Conservation (phyloP, 176 grass and related monocot genomes). For the Aegilops bicornis region DNA sequence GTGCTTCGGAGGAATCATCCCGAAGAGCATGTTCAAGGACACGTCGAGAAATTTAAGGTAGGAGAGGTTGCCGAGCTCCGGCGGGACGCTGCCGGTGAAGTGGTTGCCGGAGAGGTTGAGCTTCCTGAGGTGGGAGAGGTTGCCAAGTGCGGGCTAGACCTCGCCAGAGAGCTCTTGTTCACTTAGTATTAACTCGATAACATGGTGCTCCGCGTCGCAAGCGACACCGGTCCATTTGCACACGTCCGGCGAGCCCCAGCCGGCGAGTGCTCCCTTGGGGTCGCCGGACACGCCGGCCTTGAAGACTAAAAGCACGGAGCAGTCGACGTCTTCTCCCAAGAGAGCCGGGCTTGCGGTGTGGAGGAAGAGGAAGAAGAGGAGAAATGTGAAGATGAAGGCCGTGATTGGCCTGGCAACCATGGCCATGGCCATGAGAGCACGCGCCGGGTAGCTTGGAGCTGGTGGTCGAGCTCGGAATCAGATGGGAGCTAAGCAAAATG, state of each 20-base stretch:
- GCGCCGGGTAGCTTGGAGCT: too few relatives aligned
- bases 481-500: too few relatives aligned
- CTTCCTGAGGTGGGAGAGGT: conserved; percentile 62
- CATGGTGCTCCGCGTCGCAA: conserved; percentile 40
- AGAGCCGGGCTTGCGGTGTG: neutral
- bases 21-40: too few relatives aligned
- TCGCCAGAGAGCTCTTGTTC: conserved; percentile 42
- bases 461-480: too few relatives aligned
- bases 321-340: neutral
- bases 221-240: conserved; percentile 82
- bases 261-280: conserved; percentile 24
- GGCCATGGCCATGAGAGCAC: conserved; percentile 30
- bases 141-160: conserved; percentile 46
- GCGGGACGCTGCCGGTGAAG: conserved; percentile 30
- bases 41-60: too few relatives aligned
- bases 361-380: neutral
- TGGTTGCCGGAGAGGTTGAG: conserved; percentile 50
- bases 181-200: conserved; percentile 45
- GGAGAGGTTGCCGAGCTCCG: conserved; percentile 19
- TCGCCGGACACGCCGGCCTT: conserved; percentile 43
- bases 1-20: too few relatives aligned
- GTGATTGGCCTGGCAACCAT: neutral
- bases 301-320: conserved; percentile 49
- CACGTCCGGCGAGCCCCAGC: conserved; percentile 43
- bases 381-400: neutral